A percentile compares a stretch with the other conserved stretches of the same genome.
These are phyloP conservation scores for Hypoxylon sp. DNA, from an alignment of 2,329 filamentous ascomycete species.

Conservation along the genomic window DNA sequence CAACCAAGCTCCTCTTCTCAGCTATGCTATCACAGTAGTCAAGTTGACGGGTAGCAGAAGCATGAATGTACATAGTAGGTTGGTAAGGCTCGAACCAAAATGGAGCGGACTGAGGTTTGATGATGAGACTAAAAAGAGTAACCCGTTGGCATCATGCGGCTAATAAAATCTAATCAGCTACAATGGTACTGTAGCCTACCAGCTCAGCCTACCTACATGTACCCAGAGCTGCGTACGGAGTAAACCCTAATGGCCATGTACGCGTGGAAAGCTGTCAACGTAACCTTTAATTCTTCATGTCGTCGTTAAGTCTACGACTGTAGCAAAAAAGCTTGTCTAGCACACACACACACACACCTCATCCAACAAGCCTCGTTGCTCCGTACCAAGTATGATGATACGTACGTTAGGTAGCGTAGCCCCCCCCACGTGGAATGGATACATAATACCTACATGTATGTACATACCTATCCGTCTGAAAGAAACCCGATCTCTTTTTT, in stretches of 20 bases:
- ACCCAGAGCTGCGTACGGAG: not conserved
- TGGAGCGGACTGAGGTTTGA: slow-evolving; percentile 12
- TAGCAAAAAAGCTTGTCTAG: slow-evolving; percentile 6
- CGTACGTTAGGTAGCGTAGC: too few relatives aligned
- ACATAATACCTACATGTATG: too few relatives aligned
- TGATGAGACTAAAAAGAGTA: slow-evolving; percentile 25
- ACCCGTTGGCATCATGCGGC: slow-evolving; percentile 15
- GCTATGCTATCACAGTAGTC: too few relatives aligned
- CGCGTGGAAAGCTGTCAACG: slow-evolving; percentile 13
- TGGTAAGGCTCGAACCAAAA: slow-evolving; percentile 26
- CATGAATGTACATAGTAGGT: slow-evolving; percentile 9
- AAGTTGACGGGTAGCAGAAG: too few relatives aligned
- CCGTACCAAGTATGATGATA: too few relatives aligned
- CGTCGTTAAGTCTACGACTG: not conserved
- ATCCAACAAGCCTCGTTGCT: too few relatives aligned
- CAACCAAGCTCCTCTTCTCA: too few relatives aligned
- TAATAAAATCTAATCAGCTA: too few relatives aligned
- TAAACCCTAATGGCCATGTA: slow-evolving; percentile 2
- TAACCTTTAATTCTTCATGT: slow-evolving; percentile 1
- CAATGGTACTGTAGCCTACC: too few relatives aligned
- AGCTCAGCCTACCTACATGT: too few relatives aligned
- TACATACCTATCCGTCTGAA: too few relatives aligned
- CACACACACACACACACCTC: too few relatives aligned
- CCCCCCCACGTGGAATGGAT: slow-evolving; percentile 28
- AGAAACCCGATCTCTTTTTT: slow-evolving; percentile 20